Base-by-base conservation (phyloP, 805 yeast species). In the Metschnikowia hibisci region DNA sequence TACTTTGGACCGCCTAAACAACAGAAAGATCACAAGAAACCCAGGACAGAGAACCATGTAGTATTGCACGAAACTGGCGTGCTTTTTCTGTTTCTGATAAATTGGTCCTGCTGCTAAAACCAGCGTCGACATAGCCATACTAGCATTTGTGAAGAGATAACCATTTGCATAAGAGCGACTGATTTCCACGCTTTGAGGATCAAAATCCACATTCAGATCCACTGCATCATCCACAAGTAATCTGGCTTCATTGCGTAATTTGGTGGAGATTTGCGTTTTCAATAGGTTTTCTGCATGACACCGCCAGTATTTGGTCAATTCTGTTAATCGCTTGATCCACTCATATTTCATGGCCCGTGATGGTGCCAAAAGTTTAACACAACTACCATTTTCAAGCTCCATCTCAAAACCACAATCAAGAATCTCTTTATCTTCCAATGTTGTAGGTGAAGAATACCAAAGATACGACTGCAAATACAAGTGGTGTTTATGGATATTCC, bases 31-130 rank as follows among this genome's bases (percentile, higher is more conserved):
- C 0, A 82, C 61, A 14, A 91, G 51, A 47, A 73, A 78, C 0
- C 91, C 90, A 1, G 93, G 89, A 35, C 85, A 75, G 12, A 88
- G 66, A 1, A 87, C 71, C 7, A 78, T 86, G 59, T 69, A 82
- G 52, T 65, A 78, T 46, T 76, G 77, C 34, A 62, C 65, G 63
- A 90, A 91, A 28, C 77, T 70, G 1, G 87, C 63, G 56, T 84
- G 89, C 56, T 81, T 86, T 45, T 76, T 78, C 3, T 78, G 72
- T 54, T 89, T 90, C 50, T 80, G 80, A 56, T 76, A 89, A 20
- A 91, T 58, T 26, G 69, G 61, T 0, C 96, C 96, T 46, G 80
- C 74, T 64, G 72, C 72, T 16, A 83, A 64, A 3, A 90, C 63
- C 9, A 82, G 73, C 12, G 80, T 76, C 20, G 80, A 73, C 62